A percentile compares a stretch with the other conserved stretches of the same genome.
These are phyloP conservation scores for Cyathus striatus DNA, from an alignment of 768 basidiomycete genomes.

Conservation along the genomic window DNA sequence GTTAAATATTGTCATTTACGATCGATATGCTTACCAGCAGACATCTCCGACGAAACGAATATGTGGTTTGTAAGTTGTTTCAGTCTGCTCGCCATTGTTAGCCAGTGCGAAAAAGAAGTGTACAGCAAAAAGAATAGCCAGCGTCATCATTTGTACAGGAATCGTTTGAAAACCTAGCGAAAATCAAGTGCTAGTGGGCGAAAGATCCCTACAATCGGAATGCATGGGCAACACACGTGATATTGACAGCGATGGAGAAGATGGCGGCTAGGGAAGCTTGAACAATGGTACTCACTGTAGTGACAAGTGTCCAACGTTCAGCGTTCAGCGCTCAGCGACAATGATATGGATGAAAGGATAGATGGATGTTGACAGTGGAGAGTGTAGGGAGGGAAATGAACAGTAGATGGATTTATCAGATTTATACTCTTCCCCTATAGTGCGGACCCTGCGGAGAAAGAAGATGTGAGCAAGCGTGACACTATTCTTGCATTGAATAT, in stretches of 20 bases:
- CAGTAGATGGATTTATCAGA: no score
- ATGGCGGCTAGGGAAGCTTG: background rate
- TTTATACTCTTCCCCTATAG: no score
- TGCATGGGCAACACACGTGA: constrained; percentile 6
- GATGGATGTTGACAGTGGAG: no score
- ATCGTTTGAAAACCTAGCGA: background rate
- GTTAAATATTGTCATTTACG: no score
- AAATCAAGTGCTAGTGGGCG: constrained; percentile 1
- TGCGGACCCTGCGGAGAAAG: no score
- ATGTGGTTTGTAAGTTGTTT: constrained; percentile 58
- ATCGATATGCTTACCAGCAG: constrained; percentile 41
- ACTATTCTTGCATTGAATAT: no score
- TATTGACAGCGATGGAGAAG: constrained; percentile 1
- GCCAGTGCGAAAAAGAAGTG: constrained; percentile 6
- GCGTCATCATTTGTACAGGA: background rate
- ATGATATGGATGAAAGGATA: background rate
- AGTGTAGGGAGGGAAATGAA: background rate
- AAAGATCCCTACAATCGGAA: background rate
- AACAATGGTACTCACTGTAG: background rate
- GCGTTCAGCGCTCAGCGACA: no score
- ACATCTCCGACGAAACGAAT: constrained; percentile 38
- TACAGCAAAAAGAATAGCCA: background rate
- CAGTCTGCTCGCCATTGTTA: constrained; percentile 51
- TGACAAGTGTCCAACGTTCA: no score
- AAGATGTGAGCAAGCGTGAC: no score